A percentile compares a stretch with the other conserved stretches of the same genome.
These are phyloP conservation scores for Cucumis melo DNA, from an alignment of 306 rosid genomes.

Conservation along the genomic window DNA sequence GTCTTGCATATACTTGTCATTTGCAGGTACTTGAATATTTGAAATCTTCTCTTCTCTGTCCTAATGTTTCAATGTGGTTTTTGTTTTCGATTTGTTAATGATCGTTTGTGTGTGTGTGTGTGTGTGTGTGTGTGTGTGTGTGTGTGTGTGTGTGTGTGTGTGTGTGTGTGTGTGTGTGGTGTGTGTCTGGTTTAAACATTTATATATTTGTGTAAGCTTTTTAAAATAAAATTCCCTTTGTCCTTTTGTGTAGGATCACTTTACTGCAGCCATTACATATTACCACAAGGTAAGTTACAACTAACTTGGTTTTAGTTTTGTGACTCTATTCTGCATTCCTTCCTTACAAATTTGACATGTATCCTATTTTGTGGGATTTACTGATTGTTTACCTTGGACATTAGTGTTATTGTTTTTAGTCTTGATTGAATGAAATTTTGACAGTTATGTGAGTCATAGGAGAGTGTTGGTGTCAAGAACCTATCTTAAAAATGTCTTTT, in stretches of 20 bases:
- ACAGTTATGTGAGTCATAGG: neutral
- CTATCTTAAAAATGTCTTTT: neutral
- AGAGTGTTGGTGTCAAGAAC: too few species aligned
- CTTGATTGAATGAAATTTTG: neutral
- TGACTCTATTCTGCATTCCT: neutral
- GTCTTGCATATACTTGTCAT: slow-evolving; percentile 91
- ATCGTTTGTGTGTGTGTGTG: too few species aligned
- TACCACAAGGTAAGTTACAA: slow-evolving; percentile 52
- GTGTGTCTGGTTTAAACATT: too few species aligned
- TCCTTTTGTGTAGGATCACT: slow-evolving; percentile 55
- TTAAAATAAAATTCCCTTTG: neutral
- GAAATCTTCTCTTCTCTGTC: neutral
- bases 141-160: too few species aligned
- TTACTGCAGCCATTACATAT: slow-evolving; percentile 49
- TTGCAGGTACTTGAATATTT: slow-evolving; percentile 43
- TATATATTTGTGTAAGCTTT: neutral
- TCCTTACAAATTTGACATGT: neutral
- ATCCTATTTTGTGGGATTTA: neutral
- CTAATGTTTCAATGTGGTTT: too few species aligned
- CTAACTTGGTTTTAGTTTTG: neutral
- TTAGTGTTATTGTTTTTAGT: neutral
- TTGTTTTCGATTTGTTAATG: too few species aligned
- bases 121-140: too few species aligned
- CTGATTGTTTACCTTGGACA: neutral
- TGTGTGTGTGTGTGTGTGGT: too few species aligned